These are phyloP conservation scores for Leersia perrieri DNA, from an alignment of 176 grass and related monocot genomes.

Conservation along the genomic window DNA sequence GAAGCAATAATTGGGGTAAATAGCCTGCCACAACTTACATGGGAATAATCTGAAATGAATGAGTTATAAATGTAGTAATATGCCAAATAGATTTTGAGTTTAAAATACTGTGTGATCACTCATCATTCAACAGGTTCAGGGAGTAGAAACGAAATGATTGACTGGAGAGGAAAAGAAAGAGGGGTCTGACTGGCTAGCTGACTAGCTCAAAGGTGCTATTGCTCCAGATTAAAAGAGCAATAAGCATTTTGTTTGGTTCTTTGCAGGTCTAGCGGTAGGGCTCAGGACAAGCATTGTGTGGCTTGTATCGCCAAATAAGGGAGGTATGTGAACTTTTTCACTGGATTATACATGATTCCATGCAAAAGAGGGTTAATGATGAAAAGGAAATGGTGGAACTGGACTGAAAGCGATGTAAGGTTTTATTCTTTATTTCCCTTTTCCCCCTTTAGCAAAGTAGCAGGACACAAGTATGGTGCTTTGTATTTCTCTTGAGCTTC, in stretches of 20 bases:
- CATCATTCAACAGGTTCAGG: neutral
- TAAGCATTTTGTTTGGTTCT: neutral
- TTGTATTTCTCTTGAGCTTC: slow-evolving; percentile 5
- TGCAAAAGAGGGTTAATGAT: slow-evolving; percentile 37
- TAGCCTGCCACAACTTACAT: neutral
- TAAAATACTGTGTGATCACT: neutral
- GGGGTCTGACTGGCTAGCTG: neutral
- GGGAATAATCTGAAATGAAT: neutral
- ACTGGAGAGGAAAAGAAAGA: neutral
- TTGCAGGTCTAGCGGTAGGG: neutral
- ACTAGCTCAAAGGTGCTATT: neutral
- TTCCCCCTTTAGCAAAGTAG: slow-evolving; percentile 2
- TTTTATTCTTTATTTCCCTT: neutral
- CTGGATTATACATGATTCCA: slow-evolving; percentile 13
- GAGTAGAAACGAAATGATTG: neutral
- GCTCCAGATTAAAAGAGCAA: neutral
- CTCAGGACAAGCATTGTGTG: neutral
- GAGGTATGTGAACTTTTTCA: neutral
- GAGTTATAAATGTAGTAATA: neutral
- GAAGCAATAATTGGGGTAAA: neutral
- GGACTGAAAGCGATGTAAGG: slow-evolving; percentile 18
- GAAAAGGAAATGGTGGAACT: neutral
- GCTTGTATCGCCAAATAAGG: neutral
- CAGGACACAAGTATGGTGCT: neutral
- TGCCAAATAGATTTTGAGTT: neutral